Percentiles rank a stretch among this genome's conserved stretches.
These are phyloP conservation scores for Penicillium nucicola DNA, from an alignment of 495 filamentous ascomycete genomes.

Conservation along the genomic window DNA sequence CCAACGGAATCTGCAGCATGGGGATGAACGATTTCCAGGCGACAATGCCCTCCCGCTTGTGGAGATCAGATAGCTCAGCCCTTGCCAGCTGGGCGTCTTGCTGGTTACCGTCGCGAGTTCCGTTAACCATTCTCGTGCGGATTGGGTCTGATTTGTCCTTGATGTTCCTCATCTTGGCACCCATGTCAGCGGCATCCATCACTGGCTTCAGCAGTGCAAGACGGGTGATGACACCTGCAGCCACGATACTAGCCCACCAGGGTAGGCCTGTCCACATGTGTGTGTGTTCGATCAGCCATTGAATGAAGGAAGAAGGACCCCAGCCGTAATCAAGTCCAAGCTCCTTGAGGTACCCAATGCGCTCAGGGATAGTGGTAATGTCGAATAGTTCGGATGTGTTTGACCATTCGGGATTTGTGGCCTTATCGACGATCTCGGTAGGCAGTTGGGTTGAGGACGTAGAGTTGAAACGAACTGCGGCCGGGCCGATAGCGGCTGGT, in stretches of 20 bases:
- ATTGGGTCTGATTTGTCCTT: slow-evolving; percentile 38
- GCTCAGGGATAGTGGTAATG: slow-evolving; percentile 55
- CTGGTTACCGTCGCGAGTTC: slow-evolving; percentile 35
- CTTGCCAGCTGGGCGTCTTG: slow-evolving; percentile 36
- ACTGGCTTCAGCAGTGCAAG: slow-evolving; percentile 61
- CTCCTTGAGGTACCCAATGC: slow-evolving; percentile 77
- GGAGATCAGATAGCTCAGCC: slow-evolving; percentile 45
- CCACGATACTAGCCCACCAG: slow-evolving; percentile 76
- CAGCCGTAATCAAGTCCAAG: slow-evolving; percentile 84
- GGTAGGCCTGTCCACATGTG: slow-evolving; percentile 70
- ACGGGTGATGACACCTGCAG: slow-evolving; percentile 62
- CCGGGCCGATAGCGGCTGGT: slow-evolving; percentile 18
- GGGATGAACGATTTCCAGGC: slow-evolving; percentile 53
- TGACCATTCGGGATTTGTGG: slow-evolving; percentile 6
- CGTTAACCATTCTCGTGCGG: slow-evolving; percentile 41
- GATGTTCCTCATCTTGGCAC: slow-evolving; percentile 46
- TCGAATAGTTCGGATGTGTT: slow-evolving; percentile 30
- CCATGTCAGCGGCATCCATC: slow-evolving; percentile 55
- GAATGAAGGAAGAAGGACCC: slow-evolving; percentile 65
- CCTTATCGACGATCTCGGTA: slow-evolving; percentile 13
- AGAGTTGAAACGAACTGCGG: slow-evolving; percentile 43
- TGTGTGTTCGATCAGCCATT: slow-evolving; percentile 76
- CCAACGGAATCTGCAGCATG: slow-evolving; percentile 65
- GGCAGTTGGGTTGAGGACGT: slow-evolving; percentile 30
- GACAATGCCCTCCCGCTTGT: slow-evolving; percentile 52